Base-by-base conservation (phyloP, 805 yeast genomes). In the Candida verbasci region DNA sequence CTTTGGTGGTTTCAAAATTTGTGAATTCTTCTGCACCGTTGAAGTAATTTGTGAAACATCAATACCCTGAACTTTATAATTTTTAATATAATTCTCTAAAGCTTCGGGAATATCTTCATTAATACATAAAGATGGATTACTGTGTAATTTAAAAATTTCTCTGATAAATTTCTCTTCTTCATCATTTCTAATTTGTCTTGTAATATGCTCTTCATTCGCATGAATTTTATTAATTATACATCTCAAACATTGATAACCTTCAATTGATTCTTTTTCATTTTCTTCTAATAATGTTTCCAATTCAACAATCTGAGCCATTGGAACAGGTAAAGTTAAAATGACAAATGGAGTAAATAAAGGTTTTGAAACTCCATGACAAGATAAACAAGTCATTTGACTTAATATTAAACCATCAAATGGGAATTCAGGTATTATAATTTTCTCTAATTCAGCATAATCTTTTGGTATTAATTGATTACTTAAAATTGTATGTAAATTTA, bases 291-390 rank as follows among this genome's bases (percentile, higher is more conserved):
- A 62, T 1, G 71, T 70, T 2, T 68, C 70, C 26, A 89, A 55
- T 1, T 65, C 58, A 0, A 78, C 70, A 9, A 67, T 52, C 2
- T 40, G 24, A 17, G 57, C 55, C 42, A 74, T 82, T 0, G 97
- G 97, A 0, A 86, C 80, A 35, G 79, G 78, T 33, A 88, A 59
- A 1, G 96, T 85, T 24, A 82, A 59, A 46, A 89, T 85, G 42
- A 78, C 63, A 58, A 84, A 84, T 9, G 82, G 77, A 16, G 78
- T 69, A 42, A 70, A 65, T 31, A 62, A 68, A 3, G 81, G 77
- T 27, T 74, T 72, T 7, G 94, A 81, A 3, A 70, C 68, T 30
- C 70, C 68, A 1, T 75, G 65, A 53, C 97, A 91, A 9, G 65
- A 63, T 37, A 79, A 60, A 51, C 97, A 91, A 21, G 73, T 70